Base-by-base conservation (phyloP, 2,329 filamentous ascomycete species). In the Fonsecaea nubica region DNA sequence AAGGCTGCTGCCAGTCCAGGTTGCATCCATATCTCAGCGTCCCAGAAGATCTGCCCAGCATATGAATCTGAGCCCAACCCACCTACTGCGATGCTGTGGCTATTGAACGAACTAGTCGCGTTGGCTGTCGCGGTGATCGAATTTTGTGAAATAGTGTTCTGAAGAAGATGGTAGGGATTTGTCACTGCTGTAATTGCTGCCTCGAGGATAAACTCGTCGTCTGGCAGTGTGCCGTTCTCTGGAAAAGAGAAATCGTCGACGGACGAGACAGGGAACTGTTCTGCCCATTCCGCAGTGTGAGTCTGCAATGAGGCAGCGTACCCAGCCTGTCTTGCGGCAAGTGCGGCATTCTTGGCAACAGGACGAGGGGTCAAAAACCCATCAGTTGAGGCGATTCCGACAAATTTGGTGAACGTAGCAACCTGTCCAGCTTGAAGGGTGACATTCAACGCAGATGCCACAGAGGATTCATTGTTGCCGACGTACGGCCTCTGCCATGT, bases 331-430 rank as follows among this genome's bases (percentile, higher is more conserved):
- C 81, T 79, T 45, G 81, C 89, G 1, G 77, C 75, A 5, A 79
- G 73, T 0, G 85, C 86, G 1, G 88, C 88, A 5, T 82, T 75
- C 64, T 81, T 80, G 1, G 90, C 90, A 1, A 82, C 80, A 1
- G 75, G 72, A 64, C 85, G 79, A 0, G 89, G 85, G 68, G 89
- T 78, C 0, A 78, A 67, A 72, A 91, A 92, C 0, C 88, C 89
- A 75, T 92, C 90, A 0, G 84, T 85, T 1, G 89, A 90, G 3
- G 90, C 89, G 57, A 83, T 84, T 33, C 90, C 90, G 15, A 92
- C 82, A 70, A 84, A 92, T 73, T 92, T 92, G 55, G 83, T 85
- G 54, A 92, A 77, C 1, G 81, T 85, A 2, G 85, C 80, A 0
- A 82, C 82, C 69, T 85, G 73, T 1, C 85, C 85, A 2, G 83